Base-by-base conservation (phyloP, 176 grass and related monocot species). In the Stipa capillata region DNA sequence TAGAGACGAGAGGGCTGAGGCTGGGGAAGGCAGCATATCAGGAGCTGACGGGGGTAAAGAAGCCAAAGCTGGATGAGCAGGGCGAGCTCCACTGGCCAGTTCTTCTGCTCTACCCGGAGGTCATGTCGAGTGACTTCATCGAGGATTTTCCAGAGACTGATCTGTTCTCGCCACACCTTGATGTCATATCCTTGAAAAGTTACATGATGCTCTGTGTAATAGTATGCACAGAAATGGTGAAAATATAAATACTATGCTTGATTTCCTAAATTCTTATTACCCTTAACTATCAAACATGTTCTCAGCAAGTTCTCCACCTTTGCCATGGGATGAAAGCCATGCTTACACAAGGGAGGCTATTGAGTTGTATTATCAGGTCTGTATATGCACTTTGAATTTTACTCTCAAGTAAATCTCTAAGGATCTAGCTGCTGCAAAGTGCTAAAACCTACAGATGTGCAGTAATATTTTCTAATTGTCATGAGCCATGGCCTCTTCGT, bases 331-430 rank as follows among this genome's bases (percentile, higher is more conserved):
- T 68, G 80, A 69, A 42, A 62, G 87, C 44, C 83, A 91, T 1
- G 52, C 87, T 81, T 95, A 98, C 87, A 98, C 88, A 78, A 83
- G 96, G 77, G 90, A 91, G 1, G 69, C 83, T 18, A 28, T 98
- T 54, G 96, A 98, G 81, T 58, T 98, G 78, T 98, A 98, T 85
- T 98, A 90, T 79, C 90, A 93, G 90, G 96, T 98, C 5, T 71
- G 79, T 82, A 7, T 57, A 11, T 15, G 34, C 55, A 7, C 5
- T 32, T 48, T 2, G 48, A 14, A 76, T 52, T 82, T 72, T 70
- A 29, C 62, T 72, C 93, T 64, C 56, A 78, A 75, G 16, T 40
- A 63, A 82, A 16, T 17, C 25, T n/a, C 24, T 55, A 31, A n/a
- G 61, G 33, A 17, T 64, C 32, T 11, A 0, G 17, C 40, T 62